phyloP scores from a whole-genome alignment of 75 land plant species.

The Selaginella moellendorffii region DNA sequence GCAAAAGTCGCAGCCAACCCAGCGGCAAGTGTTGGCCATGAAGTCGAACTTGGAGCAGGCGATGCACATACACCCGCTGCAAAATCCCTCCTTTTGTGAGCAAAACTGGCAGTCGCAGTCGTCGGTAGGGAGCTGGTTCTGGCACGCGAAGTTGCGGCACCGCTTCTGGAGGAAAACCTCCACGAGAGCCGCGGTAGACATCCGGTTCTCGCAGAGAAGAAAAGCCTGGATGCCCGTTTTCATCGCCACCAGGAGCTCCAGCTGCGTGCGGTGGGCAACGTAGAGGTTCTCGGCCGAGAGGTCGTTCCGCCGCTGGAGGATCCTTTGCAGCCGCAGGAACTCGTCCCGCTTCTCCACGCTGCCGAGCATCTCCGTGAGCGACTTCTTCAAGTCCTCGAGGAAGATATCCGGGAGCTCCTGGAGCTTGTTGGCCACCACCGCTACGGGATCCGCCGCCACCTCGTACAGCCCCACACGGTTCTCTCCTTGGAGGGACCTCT shows the following conservation, averaged over 20 bases:
- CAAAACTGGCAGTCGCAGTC: slow-evolving; percentile 95
- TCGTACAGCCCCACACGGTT: slow-evolving; percentile 37
- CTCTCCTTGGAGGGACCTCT: slow-evolving; percentile 2
- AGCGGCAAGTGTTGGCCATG: slow-evolving; percentile 67
- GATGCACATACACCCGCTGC: slow-evolving; percentile 13
- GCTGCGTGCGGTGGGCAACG: slow-evolving; percentile 43
- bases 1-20: slow-evolving; percentile 84
- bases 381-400: slow-evolving; percentile 44
- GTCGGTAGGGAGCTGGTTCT: slow-evolving; percentile 60
- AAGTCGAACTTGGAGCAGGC: slow-evolving; percentile 63
- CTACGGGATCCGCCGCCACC: slow-evolving; percentile 65
- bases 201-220: slow-evolving; percentile 30
- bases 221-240: slow-evolving; percentile 57
- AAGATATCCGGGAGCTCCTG: slow-evolving; percentile 57
- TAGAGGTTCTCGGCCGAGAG: slow-evolving; percentile 45
- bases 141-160: slow-evolving; percentile 70
- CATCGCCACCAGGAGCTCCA: slow-evolving; percentile 65
- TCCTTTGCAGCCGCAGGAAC: slow-evolving; percentile 39
- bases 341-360: slow-evolving; percentile 51
- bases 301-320: slow-evolving; percentile 55
- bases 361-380: slow-evolving; percentile 36
- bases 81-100: slow-evolving; percentile 42
- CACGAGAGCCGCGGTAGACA: slow-evolving; percentile 33
- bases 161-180: slow-evolving; percentile 54
- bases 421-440: slow-evolving; percentile 56